Conservation (phyloP, 2,329 filamentous ascomycete species). For the Aspergillus novofumigatus region DNA sequence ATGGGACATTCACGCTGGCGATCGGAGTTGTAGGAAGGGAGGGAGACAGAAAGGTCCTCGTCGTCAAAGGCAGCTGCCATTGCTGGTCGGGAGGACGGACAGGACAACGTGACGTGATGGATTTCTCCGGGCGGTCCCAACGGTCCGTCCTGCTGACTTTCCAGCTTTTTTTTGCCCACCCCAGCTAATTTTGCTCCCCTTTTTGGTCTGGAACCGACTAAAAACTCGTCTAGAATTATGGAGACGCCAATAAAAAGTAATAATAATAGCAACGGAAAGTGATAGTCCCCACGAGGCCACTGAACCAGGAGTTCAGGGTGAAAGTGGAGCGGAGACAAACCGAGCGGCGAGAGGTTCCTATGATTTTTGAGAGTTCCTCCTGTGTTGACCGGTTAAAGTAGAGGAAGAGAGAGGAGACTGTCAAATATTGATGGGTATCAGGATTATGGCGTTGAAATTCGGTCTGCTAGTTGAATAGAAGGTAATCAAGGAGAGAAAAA, state of each 20-base stretch:
- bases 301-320: not conserved
- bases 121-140: conserved; percentile 24
- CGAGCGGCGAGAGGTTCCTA: not conserved
- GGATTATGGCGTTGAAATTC: too few species aligned
- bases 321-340: not conserved
- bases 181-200: not conserved
- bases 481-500: not conserved
- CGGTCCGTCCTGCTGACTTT: conserved; percentile 18
- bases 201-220: not conserved
- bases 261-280: not conserved
- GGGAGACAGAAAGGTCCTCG: conserved; percentile 76
- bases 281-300: not conserved
- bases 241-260: not conserved
- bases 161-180: conserved; percentile 9
- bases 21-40: conserved; percentile 39
- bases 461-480: not conserved
- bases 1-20: conserved; percentile 24
- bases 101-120: conserved; percentile 36
- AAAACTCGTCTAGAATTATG: not conserved
- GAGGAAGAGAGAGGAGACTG: not conserved
- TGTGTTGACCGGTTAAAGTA: not conserved
- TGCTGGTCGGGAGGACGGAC: conserved; percentile 13
- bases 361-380: not conserved
- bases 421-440: not conserved
- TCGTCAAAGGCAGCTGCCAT: conserved; percentile 61